A percentile compares a stretch with the other conserved stretches of the same genome.
phyloP scores from a whole-genome alignment of 1,284 basidiomycete genomes.

The Cystobasidium pallidum region DNA sequence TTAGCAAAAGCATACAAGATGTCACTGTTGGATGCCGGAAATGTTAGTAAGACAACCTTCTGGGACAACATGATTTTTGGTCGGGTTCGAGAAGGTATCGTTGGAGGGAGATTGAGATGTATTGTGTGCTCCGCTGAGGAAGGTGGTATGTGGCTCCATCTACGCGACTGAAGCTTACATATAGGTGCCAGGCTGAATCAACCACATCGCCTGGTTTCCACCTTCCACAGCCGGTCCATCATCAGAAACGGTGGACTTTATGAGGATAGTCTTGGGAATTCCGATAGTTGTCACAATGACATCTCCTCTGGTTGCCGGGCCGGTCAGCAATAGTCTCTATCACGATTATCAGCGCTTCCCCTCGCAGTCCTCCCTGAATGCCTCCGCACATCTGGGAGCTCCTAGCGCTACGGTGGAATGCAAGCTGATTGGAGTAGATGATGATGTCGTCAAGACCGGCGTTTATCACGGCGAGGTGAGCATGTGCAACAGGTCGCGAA shows the following conservation, averaged over 20 bases:
- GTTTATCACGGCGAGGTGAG: conserved; percentile 46
- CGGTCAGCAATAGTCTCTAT: conserved; percentile 43
- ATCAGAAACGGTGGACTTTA: conserved; percentile 46
- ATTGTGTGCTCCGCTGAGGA: conserved; percentile 45
- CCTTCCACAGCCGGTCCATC: conserved; percentile 25
- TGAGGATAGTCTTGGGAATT: conserved; percentile 47
- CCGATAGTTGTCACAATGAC: conserved; percentile 45
- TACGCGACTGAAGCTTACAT: no score
- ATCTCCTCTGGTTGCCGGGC: conserved; percentile 47
- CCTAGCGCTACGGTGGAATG: conserved; percentile 48
- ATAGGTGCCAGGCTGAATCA: no score
- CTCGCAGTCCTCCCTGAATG: conserved; percentile 20
- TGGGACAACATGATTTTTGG: conserved; percentile 50
- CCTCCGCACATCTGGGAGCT: conserved; percentile 46
- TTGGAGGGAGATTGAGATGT: conserved; percentile 43
- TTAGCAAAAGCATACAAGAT: conserved; percentile 48
- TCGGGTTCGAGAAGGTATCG: conserved; percentile 45
- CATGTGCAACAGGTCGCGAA: background rate
- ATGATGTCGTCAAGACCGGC: conserved; percentile 45
- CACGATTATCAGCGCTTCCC: conserved; percentile 50
- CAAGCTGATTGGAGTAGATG: conserved; percentile 47
- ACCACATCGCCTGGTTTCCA: no score
- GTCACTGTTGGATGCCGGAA: conserved; percentile 46
- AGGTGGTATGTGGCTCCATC: conserved; percentile 32
- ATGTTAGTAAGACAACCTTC: conserved; percentile 46